Conservation (phyloP, 2,329 filamentous ascomycete genomes). For the Fusarium sp. region DNA sequence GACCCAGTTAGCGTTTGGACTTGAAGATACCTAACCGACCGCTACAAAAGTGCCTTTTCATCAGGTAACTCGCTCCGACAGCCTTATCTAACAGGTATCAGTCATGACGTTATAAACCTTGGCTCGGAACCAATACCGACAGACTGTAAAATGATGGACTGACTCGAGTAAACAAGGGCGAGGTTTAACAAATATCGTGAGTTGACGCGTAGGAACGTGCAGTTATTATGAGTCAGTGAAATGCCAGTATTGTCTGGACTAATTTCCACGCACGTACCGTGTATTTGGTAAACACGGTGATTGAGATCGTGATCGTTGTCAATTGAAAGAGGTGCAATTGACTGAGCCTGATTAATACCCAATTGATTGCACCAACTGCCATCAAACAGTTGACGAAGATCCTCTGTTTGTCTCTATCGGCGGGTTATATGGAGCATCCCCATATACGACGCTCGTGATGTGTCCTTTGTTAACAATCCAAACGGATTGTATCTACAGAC, state of each 20-base stretch:
- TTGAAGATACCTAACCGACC: slow-evolving; percentile 9
- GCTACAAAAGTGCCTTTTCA: slow-evolving; percentile 5
- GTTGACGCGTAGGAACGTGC: slow-evolving; percentile 25
- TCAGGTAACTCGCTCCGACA: slow-evolving; percentile 10
- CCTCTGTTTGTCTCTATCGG: fast-evolving
- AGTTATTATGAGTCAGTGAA: slow-evolving; percentile 24
- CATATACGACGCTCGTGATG: background rate
- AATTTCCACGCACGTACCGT: slow-evolving; percentile 22
- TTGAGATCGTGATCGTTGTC: slow-evolving; percentile 24
- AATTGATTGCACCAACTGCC: background rate
- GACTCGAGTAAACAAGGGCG: slow-evolving; percentile 22
- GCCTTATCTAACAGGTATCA: slow-evolving; percentile 12
- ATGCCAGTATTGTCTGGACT: slow-evolving; percentile 33
- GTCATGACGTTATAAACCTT: slow-evolving; percentile 23
- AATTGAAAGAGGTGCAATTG: background rate
- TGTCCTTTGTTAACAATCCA: too few relatives aligned
- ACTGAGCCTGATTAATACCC: background rate
- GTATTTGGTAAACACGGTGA: slow-evolving; percentile 24
- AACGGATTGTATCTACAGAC: background rate
- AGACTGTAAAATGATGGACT: background rate
- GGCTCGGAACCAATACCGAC: slow-evolving; percentile 1
- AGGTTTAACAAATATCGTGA: background rate
- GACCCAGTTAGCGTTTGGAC: slow-evolving; percentile 12
- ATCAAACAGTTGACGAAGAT: background rate
- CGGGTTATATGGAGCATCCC: too few relatives aligned